Evolutionary conservation across 2,329 filamentous ascomycete species (phyloP).

Genomic region (Tetracladium maxilliforme): DNA sequence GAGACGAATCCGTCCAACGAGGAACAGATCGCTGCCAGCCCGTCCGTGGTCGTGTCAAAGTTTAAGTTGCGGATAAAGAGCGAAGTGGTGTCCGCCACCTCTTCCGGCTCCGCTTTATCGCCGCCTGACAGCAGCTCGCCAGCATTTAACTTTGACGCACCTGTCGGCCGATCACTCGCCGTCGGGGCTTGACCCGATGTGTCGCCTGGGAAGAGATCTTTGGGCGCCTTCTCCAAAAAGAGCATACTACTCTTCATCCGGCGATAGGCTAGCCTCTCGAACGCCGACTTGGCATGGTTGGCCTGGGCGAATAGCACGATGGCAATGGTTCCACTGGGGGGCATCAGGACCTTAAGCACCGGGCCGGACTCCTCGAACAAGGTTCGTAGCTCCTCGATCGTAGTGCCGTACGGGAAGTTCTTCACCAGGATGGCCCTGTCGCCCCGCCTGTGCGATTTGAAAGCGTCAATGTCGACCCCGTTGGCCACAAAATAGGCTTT

Average conservation of each 20-base stretch:
- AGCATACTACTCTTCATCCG: constrained; percentile 83
- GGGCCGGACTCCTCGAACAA: constrained; percentile 79
- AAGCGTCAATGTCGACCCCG: constrained; percentile 82
- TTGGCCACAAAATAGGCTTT: constrained; percentile 82
- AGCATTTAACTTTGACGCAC: constrained; percentile 47
- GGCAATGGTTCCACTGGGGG: constrained; percentile 82
- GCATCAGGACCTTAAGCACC: constrained; percentile 74
- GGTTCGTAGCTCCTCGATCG: constrained; percentile 60
- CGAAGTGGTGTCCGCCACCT: constrained; percentile 55
- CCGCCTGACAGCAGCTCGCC: constrained; percentile 57
- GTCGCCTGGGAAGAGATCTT: constrained; percentile 49
- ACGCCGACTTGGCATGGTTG: constrained; percentile 69
- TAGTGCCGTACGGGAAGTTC: constrained; percentile 81
- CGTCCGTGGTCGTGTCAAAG: constrained; percentile 70
- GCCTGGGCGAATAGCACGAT: constrained; percentile 78
- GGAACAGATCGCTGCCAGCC: constrained; percentile 63
- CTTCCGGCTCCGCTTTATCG: constrained; percentile 34
- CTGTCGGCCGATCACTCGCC: constrained; percentile 3
- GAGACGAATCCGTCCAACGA: constrained; percentile 78
- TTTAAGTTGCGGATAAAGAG: constrained; percentile 90
- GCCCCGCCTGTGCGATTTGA: constrained; percentile 72
- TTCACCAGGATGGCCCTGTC: constrained; percentile 85
- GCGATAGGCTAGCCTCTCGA: constrained; percentile 73
- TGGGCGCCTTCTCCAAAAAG: constrained; percentile 87
- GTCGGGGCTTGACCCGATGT: constrained; percentile 7